Evolutionary conservation across 768 basidiomycete species (phyloP).

Genomic region (Tremella yokohamensis): DNA sequence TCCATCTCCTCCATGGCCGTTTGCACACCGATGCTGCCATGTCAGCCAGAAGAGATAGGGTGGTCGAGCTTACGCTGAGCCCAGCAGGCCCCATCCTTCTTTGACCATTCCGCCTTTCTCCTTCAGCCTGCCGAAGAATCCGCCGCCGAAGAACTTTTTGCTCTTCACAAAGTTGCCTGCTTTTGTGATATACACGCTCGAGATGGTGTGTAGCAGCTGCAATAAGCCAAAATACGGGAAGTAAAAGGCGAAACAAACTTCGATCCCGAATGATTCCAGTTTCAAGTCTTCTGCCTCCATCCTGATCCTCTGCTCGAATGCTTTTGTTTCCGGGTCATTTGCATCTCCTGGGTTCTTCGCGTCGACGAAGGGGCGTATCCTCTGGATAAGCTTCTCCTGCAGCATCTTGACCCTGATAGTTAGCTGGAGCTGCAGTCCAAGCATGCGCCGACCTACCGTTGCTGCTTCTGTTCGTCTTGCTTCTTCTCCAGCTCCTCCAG

Average conservation of each 20-base stretch:
- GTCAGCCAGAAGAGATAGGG: conserved; percentile 5
- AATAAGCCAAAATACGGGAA: conserved; percentile 5
- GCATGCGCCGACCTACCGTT: conserved; percentile 26
- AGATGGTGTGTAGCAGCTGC: conserved; percentile 82
- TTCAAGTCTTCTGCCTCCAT: conserved; percentile 91
- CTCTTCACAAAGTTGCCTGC: conserved; percentile 86
- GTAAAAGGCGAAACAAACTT: conserved; percentile 57
- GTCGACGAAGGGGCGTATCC: conserved; percentile 84
- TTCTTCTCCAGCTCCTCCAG: conserved; percentile 76
- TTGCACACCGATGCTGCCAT: conserved; percentile 64
- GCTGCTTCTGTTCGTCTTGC: conserved; percentile 60
- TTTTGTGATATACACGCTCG: conserved; percentile 88
- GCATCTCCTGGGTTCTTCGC: conserved; percentile 69
- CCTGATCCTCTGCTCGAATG: conserved; percentile 71
- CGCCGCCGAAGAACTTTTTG: conserved; percentile 82
- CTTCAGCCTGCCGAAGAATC: conserved; percentile 89
- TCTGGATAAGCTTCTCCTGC: conserved; percentile 73
- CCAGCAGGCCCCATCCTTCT: conserved; percentile 94
- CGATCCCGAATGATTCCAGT: conserved; percentile 94
- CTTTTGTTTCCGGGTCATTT: conserved; percentile 71
- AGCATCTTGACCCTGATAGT: conserved; percentile 68
- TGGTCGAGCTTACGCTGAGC: conserved; percentile 87
- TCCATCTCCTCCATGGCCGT: conserved; percentile 89
- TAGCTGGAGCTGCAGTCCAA: too few relatives aligned
- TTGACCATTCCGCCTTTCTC: conserved; percentile 91